Percentiles rank a stretch among this genome's conserved stretches.
These are phyloP conservation scores for Piper betle DNA, from an alignment of 164 flowering plant genomes.

Conservation along the genomic window DNA sequence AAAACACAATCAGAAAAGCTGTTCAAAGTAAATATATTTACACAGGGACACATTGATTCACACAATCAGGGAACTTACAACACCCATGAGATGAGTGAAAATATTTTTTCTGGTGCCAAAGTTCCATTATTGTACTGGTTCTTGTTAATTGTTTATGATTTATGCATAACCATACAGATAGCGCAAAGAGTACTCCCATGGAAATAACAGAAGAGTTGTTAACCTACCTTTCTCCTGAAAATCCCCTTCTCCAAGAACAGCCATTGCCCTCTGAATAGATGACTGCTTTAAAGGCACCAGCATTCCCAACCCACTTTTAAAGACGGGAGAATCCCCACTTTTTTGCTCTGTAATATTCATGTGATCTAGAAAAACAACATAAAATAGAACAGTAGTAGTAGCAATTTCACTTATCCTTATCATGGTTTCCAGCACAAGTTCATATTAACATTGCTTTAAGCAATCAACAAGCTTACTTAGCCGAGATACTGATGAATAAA, in stretches of 20 bases:
- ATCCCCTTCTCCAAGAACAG: conserved; percentile 7
- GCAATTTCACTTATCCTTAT: background rate
- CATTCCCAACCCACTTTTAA: conserved; percentile 52
- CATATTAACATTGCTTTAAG: background rate
- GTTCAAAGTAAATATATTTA: background rate
- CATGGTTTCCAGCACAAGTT: background rate
- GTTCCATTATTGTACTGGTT: background rate
- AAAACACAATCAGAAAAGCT: conserved; percentile 21
- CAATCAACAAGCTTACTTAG: background rate
- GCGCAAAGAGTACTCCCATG: background rate
- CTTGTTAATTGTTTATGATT: background rate
- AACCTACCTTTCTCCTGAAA: background rate
- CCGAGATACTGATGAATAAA: background rate
- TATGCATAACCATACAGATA: background rate
- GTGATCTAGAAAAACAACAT: background rate
- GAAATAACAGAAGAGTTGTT: background rate
- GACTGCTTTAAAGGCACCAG: conserved; percentile 36
- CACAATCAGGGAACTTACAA: background rate
- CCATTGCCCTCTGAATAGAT: conserved; percentile 26
- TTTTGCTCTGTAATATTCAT: background rate
- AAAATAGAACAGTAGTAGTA: background rate
- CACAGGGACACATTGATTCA: background rate
- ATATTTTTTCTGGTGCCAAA: background rate
- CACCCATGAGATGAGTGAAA: background rate
- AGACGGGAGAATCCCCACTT: conserved; percentile 23